A percentile compares a stretch with the other conserved stretches of the same genome.
phyloP scores from a whole-genome alignment of 2,329 filamentous ascomycete species.

The Microthyrium microscopicum region DNA sequence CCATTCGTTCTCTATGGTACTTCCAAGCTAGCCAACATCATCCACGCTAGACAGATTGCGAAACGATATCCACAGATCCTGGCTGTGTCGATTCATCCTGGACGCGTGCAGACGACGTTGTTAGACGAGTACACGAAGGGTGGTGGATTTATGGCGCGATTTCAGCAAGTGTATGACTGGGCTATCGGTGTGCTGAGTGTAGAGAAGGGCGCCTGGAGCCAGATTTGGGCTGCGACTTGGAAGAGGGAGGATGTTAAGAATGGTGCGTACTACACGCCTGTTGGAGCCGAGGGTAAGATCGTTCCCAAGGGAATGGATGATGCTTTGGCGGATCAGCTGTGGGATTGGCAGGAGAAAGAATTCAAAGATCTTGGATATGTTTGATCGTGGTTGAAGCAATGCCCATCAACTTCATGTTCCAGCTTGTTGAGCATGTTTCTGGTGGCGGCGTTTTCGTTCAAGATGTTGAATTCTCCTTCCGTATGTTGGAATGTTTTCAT shows the following conservation, averaged over 20 bases:
- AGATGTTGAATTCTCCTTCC: too few species aligned
- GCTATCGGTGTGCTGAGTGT: not conserved
- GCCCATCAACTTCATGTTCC: too few species aligned
- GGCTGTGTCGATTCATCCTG: conserved; percentile 29
- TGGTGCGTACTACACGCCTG: conserved; percentile 1
- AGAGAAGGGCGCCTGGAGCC: conserved; percentile 1
- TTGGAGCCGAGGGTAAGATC: conserved; percentile 2
- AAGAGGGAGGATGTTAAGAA: not conserved
- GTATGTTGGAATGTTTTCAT: too few species aligned
- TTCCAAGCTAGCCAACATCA: conserved; percentile 33
- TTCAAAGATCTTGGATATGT: too few species aligned
- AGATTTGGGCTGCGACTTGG: conserved; percentile 5
- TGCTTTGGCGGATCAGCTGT: conserved; percentile 3
- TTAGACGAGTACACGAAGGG: not conserved
- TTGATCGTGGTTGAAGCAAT: too few species aligned
- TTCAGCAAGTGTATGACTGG: not conserved
- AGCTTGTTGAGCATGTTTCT: too few species aligned
- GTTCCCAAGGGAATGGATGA: conserved; percentile 9
- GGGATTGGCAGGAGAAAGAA: conserved; percentile 7
- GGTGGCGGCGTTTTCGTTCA: too few species aligned
- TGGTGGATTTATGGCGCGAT: not conserved
- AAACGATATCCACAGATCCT: conserved; percentile 28
- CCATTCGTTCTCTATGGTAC: conserved; percentile 26
- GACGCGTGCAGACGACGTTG: conserved; percentile 30
- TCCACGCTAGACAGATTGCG: conserved; percentile 28